Evolutionary conservation across 495 filamentous ascomycete genomes (phyloP).

Genomic region (Aeminium ludgeri): DNA sequence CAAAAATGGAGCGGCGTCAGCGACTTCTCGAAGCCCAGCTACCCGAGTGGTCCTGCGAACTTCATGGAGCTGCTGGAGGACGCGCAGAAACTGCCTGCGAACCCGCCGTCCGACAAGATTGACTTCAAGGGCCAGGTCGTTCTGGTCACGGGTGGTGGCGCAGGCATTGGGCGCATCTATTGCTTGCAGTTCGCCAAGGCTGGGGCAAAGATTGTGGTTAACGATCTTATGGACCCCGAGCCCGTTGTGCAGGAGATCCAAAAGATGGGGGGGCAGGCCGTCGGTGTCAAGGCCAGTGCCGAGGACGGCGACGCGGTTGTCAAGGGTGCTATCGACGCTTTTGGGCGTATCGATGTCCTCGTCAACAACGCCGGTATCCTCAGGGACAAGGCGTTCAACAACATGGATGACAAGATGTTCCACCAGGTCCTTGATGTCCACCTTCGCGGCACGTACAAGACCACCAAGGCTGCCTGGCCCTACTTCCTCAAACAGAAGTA

Average conservation of each 20-base stretch:
- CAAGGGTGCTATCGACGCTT: slow-evolving; percentile 83
- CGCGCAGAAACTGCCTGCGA: slow-evolving; percentile 53
- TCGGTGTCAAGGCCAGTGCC: slow-evolving; percentile 81
- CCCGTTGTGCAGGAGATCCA: slow-evolving; percentile 81
- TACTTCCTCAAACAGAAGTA: slow-evolving; percentile 98
- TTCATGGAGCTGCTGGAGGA: slow-evolving; percentile 79
- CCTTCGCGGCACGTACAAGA: slow-evolving; percentile 88
- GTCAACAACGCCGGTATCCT: slow-evolving; percentile 97
- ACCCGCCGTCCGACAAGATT: slow-evolving; percentile 56
- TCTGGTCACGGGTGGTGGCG: slow-evolving; percentile 82
- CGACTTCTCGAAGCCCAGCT: slow-evolving; percentile 71
- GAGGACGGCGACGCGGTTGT: slow-evolving; percentile 89
- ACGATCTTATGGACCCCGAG: slow-evolving; percentile 90
- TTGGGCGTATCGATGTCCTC: slow-evolving; percentile 82
- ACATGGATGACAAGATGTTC: slow-evolving; percentile 94
- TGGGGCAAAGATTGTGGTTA: slow-evolving; percentile 84
- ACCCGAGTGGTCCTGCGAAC: slow-evolving; percentile 77
- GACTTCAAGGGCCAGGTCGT: slow-evolving; percentile 85
- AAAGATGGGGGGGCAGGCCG: slow-evolving; percentile 76
- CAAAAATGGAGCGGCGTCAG: slow-evolving; percentile 75
- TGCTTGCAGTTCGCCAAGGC: slow-evolving; percentile 78
- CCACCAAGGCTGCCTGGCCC: slow-evolving; percentile 95
- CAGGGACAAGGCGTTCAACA: slow-evolving; percentile 91
- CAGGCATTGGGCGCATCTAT: slow-evolving; percentile 83
- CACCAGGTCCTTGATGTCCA: slow-evolving; percentile 85